Evolutionary conservation across 2,329 filamentous ascomycete genomes (phyloP).

Genomic region (Botryotinia narcissicola): DNA sequence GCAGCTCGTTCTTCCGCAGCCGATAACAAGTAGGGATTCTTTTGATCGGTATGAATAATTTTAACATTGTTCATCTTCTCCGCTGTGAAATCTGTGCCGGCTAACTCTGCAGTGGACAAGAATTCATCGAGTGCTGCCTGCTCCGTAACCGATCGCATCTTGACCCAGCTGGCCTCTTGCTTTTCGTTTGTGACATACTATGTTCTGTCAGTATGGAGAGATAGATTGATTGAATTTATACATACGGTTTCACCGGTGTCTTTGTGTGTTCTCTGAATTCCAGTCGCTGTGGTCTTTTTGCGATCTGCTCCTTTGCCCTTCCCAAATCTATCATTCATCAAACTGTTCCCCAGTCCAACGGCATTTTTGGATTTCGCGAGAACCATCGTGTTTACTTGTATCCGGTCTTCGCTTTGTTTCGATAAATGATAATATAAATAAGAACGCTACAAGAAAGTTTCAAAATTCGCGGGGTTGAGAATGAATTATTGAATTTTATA

Average conservation of each 20-base stretch:
- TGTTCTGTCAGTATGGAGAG: slow-evolving; percentile 29
- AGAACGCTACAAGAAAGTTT: background rate
- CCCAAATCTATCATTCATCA: slow-evolving; percentile 98
- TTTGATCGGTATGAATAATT: slow-evolving; percentile 95
- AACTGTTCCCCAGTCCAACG: slow-evolving; percentile 90
- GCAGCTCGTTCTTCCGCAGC: slow-evolving; percentile 77
- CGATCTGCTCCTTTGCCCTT: slow-evolving; percentile 84
- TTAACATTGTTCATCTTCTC: slow-evolving; percentile 99
- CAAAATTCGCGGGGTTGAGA: background rate
- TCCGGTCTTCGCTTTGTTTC: background rate
- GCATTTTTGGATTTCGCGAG: slow-evolving; percentile 91
- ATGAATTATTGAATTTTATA: slow-evolving; percentile 38
- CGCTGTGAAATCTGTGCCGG: slow-evolving; percentile 97
- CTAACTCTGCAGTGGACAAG: slow-evolving; percentile 88
- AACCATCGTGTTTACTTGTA: slow-evolving; percentile 52
- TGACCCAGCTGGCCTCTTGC: slow-evolving; percentile 93
- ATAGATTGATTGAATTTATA: background rate
- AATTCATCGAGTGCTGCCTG: slow-evolving; percentile 97
- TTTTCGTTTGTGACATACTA: slow-evolving; percentile 87
- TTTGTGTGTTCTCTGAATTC: slow-evolving; percentile 64
- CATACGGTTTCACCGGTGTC: slow-evolving; percentile 71
- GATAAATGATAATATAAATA: background rate
- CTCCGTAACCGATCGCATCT: slow-evolving; percentile 98
- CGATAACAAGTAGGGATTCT: slow-evolving; percentile 89
- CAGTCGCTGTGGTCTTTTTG: slow-evolving; percentile 64